Conservation (phyloP, 2,329 filamentous ascomycete genomes). For the Lachnellula hyalina region DNA sequence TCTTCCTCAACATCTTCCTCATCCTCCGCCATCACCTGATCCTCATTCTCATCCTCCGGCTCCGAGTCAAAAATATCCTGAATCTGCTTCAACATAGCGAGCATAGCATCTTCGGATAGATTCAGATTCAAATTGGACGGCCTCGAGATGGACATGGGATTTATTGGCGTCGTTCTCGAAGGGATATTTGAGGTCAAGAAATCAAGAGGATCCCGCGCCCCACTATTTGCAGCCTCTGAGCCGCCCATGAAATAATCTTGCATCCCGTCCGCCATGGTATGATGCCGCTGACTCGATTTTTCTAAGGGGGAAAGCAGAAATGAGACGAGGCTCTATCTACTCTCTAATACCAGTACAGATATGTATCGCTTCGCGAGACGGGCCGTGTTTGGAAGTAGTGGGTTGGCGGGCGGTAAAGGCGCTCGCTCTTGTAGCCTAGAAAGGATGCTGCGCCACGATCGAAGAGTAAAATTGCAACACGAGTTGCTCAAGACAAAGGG, state of each 20-base stretch:
- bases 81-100: slow-evolving; percentile 16
- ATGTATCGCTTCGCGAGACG: background rate
- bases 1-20: slow-evolving; percentile 19
- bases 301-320: background rate
- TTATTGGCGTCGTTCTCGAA: too few relatives aligned
- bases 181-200: background rate
- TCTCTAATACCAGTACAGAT: background rate
- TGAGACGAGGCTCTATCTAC: background rate
- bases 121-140: background rate
- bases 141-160: background rate
- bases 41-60: slow-evolving; percentile 9
- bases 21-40: slow-evolving; percentile 13
- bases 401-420: background rate
- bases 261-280: background rate
- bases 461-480: too few relatives aligned
- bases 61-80: slow-evolving; percentile 18
- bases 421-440: background rate
- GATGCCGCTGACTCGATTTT: background rate
- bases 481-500: too few relatives aligned
- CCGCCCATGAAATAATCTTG: background rate
- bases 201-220: slow-evolving; percentile 1
- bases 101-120: slow-evolving; percentile 11
- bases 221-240: background rate
- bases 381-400: background rate
- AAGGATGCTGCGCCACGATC: background rate